Conservation (phyloP, 2,329 filamentous ascomycete genomes). For the Didymella sp. region DNA sequence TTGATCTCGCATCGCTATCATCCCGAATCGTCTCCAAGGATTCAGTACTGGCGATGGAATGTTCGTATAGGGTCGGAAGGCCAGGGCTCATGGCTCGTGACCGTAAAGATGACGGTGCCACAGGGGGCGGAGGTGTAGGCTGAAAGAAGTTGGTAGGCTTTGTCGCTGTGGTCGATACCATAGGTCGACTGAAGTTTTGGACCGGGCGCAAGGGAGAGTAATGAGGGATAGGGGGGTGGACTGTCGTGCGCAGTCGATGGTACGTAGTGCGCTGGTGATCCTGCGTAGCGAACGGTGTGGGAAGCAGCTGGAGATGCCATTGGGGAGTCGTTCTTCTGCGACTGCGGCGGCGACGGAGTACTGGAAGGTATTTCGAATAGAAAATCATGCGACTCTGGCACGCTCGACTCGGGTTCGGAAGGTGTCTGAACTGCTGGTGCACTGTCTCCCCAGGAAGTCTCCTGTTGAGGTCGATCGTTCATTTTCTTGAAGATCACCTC, state of each 20-base stretch:
- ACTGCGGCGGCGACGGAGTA: constrained; percentile 5
- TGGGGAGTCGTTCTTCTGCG: constrained; percentile 18
- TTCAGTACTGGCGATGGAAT: constrained; percentile 38
- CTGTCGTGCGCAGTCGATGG: constrained; percentile 9
- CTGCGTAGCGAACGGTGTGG: neutral
- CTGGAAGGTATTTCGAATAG: constrained; percentile 29
- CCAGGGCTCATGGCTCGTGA: constrained; percentile 26
- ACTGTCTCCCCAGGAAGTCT: constrained; percentile 26
- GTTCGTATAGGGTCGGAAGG: constrained; percentile 45
- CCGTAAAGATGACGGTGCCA: constrained; percentile 23
- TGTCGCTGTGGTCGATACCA: constrained; percentile 11
- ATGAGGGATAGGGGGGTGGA: constrained; percentile 19
- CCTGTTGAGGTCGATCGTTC: constrained; percentile 30
- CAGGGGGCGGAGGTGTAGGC: constrained; percentile 20
- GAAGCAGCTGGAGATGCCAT: constrained; percentile 10
- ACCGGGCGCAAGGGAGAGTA: constrained; percentile 28
- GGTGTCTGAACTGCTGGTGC: constrained; percentile 21
- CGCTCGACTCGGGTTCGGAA: constrained; percentile 19
- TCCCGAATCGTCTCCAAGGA: constrained; percentile 22
- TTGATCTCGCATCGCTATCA: constrained; percentile 31
- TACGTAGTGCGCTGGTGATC: constrained; percentile 10
- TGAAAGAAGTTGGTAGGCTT: constrained; percentile 10
- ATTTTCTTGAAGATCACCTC: constrained; percentile 39
- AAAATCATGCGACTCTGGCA: constrained; percentile 41
- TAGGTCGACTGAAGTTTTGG: constrained; percentile 37